Conservation (phyloP, 2,329 filamentous ascomycete species). For the Penicillium sclerotigenum region DNA sequence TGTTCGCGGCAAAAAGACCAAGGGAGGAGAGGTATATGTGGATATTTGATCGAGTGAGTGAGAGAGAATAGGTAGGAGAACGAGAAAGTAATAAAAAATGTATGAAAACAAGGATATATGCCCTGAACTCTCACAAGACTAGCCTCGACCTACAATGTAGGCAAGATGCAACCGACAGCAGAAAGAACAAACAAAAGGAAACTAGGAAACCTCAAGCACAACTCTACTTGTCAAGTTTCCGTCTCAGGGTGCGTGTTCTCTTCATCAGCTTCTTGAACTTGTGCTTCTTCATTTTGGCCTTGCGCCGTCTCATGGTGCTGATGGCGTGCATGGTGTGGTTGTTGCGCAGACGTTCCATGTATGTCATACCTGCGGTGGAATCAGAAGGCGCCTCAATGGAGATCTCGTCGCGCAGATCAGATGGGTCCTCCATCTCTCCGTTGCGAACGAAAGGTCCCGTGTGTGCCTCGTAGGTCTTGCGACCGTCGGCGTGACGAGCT, state of each 20-base stretch:
- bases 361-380: constrained; percentile 42
- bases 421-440: constrained; percentile 37
- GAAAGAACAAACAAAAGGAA: constrained; percentile 11
- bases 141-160: constrained; percentile 20
- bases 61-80: constrained; percentile 10
- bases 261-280: constrained; percentile 99
- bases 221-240: constrained; percentile 68
- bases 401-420: constrained; percentile 27
- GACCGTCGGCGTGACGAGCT: constrained; percentile 49
- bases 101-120: constrained; percentile 20
- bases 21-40: constrained; percentile 12
- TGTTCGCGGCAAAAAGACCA: not conserved
- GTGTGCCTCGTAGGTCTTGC: constrained; percentile 52
- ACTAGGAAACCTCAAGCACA: constrained; percentile 10
- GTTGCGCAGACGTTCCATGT: constrained; percentile 66
- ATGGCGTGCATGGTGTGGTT: constrained; percentile 68
- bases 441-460: constrained; percentile 49
- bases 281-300: constrained; percentile 99
- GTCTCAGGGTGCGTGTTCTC: constrained; percentile 80
- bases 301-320: constrained; percentile 86
- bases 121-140: constrained; percentile 19
- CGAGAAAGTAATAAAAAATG: constrained; percentile 14
- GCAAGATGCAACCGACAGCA: constrained; percentile 21
- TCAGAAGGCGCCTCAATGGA: constrained; percentile 56
- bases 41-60: constrained; percentile 20